Evolutionary conservation across 805 yeast species (phyloP).

Genomic region (Ogataea polymorpha): DNA sequence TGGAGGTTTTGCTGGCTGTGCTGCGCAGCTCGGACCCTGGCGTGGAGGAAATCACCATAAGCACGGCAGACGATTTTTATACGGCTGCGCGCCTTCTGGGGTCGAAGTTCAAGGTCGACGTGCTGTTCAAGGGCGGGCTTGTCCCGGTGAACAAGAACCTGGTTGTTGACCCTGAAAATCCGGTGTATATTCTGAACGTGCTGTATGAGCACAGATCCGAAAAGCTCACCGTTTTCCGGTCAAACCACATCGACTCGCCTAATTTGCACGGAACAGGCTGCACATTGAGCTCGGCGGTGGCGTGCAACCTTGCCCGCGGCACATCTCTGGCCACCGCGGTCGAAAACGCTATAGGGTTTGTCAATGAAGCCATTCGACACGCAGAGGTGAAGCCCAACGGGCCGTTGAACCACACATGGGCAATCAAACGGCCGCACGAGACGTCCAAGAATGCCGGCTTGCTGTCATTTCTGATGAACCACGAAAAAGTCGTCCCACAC

Average conservation of each 20-base stretch:
- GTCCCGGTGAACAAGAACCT: slow-evolving; percentile 41
- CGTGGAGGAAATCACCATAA: slow-evolving; percentile 2
- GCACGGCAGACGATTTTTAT: slow-evolving; percentile 23
- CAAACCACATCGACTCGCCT: slow-evolving; percentile 43
- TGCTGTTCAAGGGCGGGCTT: slow-evolving; percentile 89
- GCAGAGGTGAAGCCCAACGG: slow-evolving; percentile 48
- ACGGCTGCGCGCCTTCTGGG: slow-evolving; percentile 42
- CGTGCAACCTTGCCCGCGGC: slow-evolving; percentile 68
- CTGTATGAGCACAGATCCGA: slow-evolving; percentile 32
- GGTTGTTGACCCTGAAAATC: slow-evolving; percentile 15
- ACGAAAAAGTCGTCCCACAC: slow-evolving; percentile 48
- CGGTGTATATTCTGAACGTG: slow-evolving; percentile 24
- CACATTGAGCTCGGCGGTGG: slow-evolving; percentile 76
- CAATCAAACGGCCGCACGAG: slow-evolving; percentile 17
- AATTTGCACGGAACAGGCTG: slow-evolving; percentile 92
- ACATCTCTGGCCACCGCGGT: slow-evolving; percentile 46
- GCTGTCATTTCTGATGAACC: slow-evolving; percentile 48
- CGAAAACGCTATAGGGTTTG: slow-evolving; percentile 56
- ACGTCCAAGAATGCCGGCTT: slow-evolving; percentile 14
- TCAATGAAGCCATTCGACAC: slow-evolving; percentile 59
- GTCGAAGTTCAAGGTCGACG: slow-evolving; percentile 39
- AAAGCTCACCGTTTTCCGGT: slow-evolving; percentile 41
- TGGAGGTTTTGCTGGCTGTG: slow-evolving; percentile 19
- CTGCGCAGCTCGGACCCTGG: slow-evolving; percentile 26
- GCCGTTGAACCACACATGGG: slow-evolving; percentile 67